Base-by-base conservation (phyloP, 169 alveolate genomes). In the Condylostoma magnum region DNA sequence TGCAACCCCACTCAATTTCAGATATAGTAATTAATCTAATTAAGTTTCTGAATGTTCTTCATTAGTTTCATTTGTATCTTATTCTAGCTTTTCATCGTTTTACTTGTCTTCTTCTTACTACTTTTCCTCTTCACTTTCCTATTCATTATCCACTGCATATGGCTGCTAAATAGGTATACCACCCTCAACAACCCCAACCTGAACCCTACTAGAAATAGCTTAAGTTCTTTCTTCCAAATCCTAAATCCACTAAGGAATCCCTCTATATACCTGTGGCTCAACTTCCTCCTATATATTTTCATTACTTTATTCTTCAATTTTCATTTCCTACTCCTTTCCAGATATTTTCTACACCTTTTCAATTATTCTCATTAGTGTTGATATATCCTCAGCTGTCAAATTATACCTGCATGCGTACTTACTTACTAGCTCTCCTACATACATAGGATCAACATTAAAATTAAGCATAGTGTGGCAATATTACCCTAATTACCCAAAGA, bases 371-470 rank as follows among this genome's bases (percentile, higher is more conserved):
- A 41, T 41, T n/a, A 63, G 25, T 18, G 73, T 63, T 4, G 38
- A 38, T 36, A 25, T 44, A 43, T 63, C 73, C 10, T 63, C 43
- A 15, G 57, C 18, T 18, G 31, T 44, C 6, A 41, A 4, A 18
- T 44, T n/a, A 25, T 20, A 44, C 41, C 33, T 37, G 57, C 73
- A 63, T 0, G 56, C 46, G 27, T 57, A 63, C 58, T 41, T 63
- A 38, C 41, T 22, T 3, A 63, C 33, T 18, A 63, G 6, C 20
- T 63, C 56, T 1, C 25, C 33, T 20, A 22, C 38, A 41, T 63
- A 63, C 56, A 12, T 44, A 41, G 38, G 25, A 33, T 44, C 56
- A 1, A 63, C 73, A 10, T 44, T 33, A 44, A 63, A 63, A 63
- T 54, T 34, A 4, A 22, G 36, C 34, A 63, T 63, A 37, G 22